These are phyloP conservation scores for Xylaria bambusicola DNA, from an alignment of 495 filamentous ascomycete genomes.

Conservation along the genomic window DNA sequence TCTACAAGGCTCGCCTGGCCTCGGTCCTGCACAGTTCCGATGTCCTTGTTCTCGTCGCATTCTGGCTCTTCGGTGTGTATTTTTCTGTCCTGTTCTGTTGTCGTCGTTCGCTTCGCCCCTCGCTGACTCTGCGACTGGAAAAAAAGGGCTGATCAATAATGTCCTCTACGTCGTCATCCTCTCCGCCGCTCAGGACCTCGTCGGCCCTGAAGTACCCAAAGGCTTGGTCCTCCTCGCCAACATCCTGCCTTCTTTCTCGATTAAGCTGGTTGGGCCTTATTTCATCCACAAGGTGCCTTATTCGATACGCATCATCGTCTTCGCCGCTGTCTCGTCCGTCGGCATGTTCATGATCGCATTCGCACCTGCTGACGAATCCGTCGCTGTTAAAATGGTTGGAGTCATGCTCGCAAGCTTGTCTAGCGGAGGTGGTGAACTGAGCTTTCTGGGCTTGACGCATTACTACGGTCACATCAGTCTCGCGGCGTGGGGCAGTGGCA, in stretches of 20 bases:
- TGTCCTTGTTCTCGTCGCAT: conserved; percentile 72
- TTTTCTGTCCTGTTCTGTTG: background rate
- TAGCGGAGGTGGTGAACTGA: conserved; percentile 83
- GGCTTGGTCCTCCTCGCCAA: conserved; percentile 90
- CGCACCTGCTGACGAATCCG: conserved; percentile 64
- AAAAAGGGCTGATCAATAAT: conserved; percentile 89
- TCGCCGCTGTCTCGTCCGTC: conserved; percentile 67
- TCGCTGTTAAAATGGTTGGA: conserved; percentile 75
- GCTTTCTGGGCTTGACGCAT: conserved; percentile 87
- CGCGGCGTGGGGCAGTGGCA: conserved; percentile 91
- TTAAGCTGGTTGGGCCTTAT: conserved; percentile 87
- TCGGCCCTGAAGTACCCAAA: conserved; percentile 82
- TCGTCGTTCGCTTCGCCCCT: background rate
- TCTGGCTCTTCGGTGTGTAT: conserved; percentile 88
- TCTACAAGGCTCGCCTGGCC: conserved; percentile 65
- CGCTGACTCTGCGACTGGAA: background rate
- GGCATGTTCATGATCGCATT: conserved; percentile 91
- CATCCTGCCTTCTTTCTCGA: conserved; percentile 83
- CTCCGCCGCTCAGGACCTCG: conserved; percentile 92
- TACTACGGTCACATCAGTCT: conserved; percentile 90
- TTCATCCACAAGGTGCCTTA: conserved; percentile 90
- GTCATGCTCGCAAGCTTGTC: conserved; percentile 83
- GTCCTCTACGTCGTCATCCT: conserved; percentile 97
- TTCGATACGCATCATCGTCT: conserved; percentile 67
- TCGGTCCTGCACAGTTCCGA: conserved; percentile 68